phyloP scores from a whole-genome alignment of 768 basidiomycete species.

The Astraeus odoratus region DNA sequence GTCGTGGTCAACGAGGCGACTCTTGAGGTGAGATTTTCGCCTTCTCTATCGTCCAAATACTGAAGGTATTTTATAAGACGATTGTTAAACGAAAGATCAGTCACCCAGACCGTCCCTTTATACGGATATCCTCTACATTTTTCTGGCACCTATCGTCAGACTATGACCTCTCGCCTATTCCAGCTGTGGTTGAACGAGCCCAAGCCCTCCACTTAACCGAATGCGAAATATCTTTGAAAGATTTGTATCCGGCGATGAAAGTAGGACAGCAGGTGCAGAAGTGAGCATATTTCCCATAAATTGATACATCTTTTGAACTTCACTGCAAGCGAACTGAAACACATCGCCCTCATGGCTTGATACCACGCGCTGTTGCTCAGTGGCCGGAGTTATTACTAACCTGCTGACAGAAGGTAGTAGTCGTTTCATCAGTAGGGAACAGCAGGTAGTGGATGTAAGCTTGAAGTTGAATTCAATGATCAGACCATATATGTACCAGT shows the following conservation, averaged over 20 bases:
- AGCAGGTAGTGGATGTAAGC: not conserved
- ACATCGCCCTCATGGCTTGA: constrained; percentile 76
- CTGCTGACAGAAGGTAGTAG: not conserved
- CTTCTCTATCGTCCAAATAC: not conserved
- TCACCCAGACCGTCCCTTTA: constrained; percentile 72
- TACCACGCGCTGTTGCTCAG: not conserved
- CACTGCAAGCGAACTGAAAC: constrained; percentile 61
- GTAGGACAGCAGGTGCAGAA: constrained; percentile 86
- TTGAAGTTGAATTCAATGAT: constrained; percentile 34
- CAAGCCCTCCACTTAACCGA: constrained; percentile 35
- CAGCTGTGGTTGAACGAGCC: constrained; percentile 43
- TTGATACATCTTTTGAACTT: constrained; percentile 7
- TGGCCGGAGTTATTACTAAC: not conserved
- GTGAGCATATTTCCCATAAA: constrained; percentile 34
- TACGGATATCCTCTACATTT: constrained; percentile 95
- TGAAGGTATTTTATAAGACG: constrained; percentile 33
- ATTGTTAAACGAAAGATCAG: constrained; percentile 53
- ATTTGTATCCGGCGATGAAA: constrained; percentile 64
- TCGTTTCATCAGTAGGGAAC: not conserved
- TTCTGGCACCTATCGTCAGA: constrained; percentile 94
- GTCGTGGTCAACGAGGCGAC: constrained; percentile 86
- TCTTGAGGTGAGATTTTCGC: constrained; percentile 43
- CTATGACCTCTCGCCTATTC: constrained; percentile 64
- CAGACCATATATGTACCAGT: not conserved
- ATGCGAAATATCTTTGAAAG: constrained; percentile 17